A percentile compares a stretch with the other conserved stretches of the same genome.
Conservation (phyloP, 768 basidiomycete species). For the Leccinum olivaceopallidum region DNA sequence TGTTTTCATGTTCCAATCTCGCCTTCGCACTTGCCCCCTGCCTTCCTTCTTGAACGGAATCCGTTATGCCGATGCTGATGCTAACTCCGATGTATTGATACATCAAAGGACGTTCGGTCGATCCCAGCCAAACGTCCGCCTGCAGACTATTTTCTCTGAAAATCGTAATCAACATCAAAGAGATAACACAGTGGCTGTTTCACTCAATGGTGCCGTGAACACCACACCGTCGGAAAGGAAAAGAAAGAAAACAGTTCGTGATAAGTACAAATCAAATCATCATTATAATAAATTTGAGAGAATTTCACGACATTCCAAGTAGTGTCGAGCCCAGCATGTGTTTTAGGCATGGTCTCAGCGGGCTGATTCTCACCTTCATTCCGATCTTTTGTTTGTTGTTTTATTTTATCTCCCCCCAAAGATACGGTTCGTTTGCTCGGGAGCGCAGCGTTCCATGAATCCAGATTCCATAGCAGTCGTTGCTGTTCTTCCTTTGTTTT, state of each 20-base stretch:
- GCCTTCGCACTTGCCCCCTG: neutral
- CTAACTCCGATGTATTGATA: neutral
- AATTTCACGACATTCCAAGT: conserved; percentile 11
- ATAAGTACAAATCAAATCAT: neutral
- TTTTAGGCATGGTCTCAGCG: conserved; percentile 28
- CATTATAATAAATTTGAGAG: neutral
- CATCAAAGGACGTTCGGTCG: conserved; percentile 69
- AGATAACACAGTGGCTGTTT: neutral
- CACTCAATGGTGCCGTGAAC: conserved; percentile 19
- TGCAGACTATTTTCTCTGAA: conserved; percentile 81
- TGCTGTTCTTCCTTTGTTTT: neutral
- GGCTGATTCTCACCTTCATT: conserved; percentile 21
- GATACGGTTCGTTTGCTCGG: neutral
- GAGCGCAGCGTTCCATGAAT: neutral
- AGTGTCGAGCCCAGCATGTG: conserved; percentile 22
- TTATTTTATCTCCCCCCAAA: neutral
- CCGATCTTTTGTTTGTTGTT: neutral
- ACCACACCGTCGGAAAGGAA: neutral
- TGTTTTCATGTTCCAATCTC: neutral
- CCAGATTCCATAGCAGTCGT: neutral
- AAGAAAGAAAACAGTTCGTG: neutral
- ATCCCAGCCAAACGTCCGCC: conserved; percentile 84
- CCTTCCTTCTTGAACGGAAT: neutral
- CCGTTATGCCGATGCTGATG: conserved; percentile 2
- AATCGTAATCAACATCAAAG: conserved; percentile 14